Evolutionary conservation across 1,284 basidiomycete species (phyloP).

Genomic region (Ceratobasidium sp.): DNA sequence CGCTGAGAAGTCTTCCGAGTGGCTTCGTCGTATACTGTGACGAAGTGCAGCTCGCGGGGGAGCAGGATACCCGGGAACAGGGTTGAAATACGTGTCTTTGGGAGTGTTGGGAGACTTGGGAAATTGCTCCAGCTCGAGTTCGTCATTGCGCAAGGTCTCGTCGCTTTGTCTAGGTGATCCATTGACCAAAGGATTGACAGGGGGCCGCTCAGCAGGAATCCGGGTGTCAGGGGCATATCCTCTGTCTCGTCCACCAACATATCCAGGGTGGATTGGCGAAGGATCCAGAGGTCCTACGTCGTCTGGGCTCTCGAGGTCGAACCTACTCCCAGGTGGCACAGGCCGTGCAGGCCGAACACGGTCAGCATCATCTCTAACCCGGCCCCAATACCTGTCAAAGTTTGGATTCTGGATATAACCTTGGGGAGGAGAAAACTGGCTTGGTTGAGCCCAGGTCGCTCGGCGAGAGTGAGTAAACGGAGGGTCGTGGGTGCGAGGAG

Average conservation of each 20-base stretch:
- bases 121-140: neutral
- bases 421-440: slow-evolving; percentile 7
- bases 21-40: slow-evolving; percentile 25
- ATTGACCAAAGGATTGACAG: neutral
- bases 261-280: slow-evolving; percentile 10
- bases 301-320: slow-evolving; percentile 6
- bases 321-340: slow-evolving; percentile 9
- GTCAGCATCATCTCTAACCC: neutral
- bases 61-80: slow-evolving; percentile 16
- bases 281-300: slow-evolving; percentile 26
- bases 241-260: neutral
- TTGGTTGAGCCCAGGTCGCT: slow-evolving; percentile 8
- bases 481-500: slow-evolving; percentile 11
- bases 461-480: slow-evolving; percentile 19
- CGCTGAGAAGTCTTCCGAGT: slow-evolving; percentile 34
- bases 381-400: slow-evolving; percentile 20
- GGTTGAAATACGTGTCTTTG: neutral
- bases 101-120: neutral
- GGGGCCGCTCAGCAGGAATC: neutral
- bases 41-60: slow-evolving; percentile 24
- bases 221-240: neutral
- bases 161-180: neutral
- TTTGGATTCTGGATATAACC: slow-evolving; percentile 20
- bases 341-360: slow-evolving; percentile 4
- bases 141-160: slow-evolving; percentile 3